phyloP scores from a whole-genome alignment of 2,329 filamentous ascomycete genomes.

The Cladophialophora immunda region DNA sequence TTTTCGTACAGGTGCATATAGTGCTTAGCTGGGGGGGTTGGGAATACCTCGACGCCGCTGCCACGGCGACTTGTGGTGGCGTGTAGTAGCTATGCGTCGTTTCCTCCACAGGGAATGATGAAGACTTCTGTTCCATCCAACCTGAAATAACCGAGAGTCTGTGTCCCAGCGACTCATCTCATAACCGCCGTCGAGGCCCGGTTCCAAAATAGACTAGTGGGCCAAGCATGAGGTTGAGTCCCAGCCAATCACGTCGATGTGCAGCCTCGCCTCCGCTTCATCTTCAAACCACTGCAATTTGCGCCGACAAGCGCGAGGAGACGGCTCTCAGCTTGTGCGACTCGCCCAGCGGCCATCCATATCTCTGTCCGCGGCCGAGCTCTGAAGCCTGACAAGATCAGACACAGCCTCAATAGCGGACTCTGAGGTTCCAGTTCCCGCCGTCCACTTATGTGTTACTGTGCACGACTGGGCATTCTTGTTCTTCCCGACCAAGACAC shows the following conservation, averaged over 20 bases:
- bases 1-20: not conserved
- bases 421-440: not conserved
- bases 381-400: not conserved
- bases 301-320: conserved; percentile 30
- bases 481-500: conserved; percentile 24
- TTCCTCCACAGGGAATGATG: not conserved
- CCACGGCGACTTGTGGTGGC: not conserved
- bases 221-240: conserved; percentile 10
- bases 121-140: not conserved
- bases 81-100: not conserved
- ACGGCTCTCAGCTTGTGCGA: conserved; percentile 3
- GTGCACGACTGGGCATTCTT: not conserved
- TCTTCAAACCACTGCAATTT: conserved; percentile 33
- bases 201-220: conserved; percentile 18
- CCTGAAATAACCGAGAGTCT: not conserved
- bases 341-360: not conserved
- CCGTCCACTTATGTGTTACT: not conserved
- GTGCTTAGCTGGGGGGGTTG: not conserved
- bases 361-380: not conserved
- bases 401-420: conserved; percentile 30
- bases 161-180: not conserved
- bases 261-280: not conserved
- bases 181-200: conserved; percentile 10
- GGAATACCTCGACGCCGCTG: not conserved
- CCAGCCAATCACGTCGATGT: conserved; percentile 17